Evolutionary conservation across 306 rosid genomes (phyloP), one percentile per base, ranked within the genome.

Genomic region (Glycine tomentella): DNA sequence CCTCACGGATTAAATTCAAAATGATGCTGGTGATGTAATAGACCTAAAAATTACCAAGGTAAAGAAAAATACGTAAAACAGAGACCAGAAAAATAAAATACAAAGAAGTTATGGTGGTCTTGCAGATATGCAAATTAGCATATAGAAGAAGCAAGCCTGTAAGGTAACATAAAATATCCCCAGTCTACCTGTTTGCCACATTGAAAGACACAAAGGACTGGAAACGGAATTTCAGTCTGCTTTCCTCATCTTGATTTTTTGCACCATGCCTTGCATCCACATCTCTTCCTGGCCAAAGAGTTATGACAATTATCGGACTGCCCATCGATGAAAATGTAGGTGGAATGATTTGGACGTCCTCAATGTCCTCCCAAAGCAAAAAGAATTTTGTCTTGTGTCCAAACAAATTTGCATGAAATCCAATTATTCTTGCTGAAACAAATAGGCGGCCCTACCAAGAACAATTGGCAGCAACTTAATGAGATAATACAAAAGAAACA

Each of bases 321-420:
- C 97, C 99, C 99, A 96, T 93, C 9, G 99, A 96, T 20, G 98
- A 89, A 63, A 96, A 87, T 66, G 96, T 87, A 61, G 99, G 98
- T 48, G 94, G 85, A 85, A 83, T 66, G 64, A 92, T 82, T 55
- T 93, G 89, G 70, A 96, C 89, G 57, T 92, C 97, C 80, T 96
- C 98, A 66, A 96, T 86, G 81, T 96, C 99, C 82, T 93, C 99
- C 99, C 99, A 96, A 71, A 96, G 92, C 78, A 93, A 88, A 81
- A 89, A 95, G 89, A 93, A 95, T 45, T 89, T 93, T 13, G 99
- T 95, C 89, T 87, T 93, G 85, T 85, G 91, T 72, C 98, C 98
- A 80, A 95, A 93, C 77, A 95, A 86, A 80, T 95, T 95, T 85
- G 98, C 93, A 88, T 90, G 92, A 85, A 95, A 95, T 50, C 99